phyloP scores from a whole-genome alignment of 2,329 filamentous ascomycete species.

The Aspergillus intermedius region DNA sequence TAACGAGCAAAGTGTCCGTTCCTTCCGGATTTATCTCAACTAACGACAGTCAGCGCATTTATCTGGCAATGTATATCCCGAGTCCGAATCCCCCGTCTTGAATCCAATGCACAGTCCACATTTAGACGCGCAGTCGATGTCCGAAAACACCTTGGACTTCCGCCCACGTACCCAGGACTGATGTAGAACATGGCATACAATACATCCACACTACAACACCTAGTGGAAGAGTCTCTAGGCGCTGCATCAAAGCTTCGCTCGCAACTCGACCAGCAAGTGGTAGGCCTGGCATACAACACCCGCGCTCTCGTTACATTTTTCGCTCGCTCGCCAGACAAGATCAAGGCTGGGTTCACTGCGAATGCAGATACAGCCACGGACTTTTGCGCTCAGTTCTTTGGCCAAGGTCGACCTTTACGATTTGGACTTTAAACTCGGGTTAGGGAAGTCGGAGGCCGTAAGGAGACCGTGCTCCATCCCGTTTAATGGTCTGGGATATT shows the following conservation, averaged over 20 bases:
- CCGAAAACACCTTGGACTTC: slow-evolving; percentile 37
- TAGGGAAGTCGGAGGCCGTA: slow-evolving; percentile 45
- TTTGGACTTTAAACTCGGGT: slow-evolving; percentile 39
- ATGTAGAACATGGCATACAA: slow-evolving; percentile 44
- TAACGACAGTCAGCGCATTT: slow-evolving; percentile 48
- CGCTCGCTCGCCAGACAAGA: slow-evolving; percentile 26
- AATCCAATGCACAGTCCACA: slow-evolving; percentile 14
- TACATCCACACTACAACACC: slow-evolving; percentile 19
- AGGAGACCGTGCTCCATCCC: too few relatives aligned
- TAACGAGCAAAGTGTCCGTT: slow-evolving; percentile 8
- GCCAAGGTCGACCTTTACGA: slow-evolving; percentile 41
- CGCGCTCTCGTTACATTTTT: slow-evolving; percentile 39
- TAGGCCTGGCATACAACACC: slow-evolving; percentile 25
- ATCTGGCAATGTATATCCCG: slow-evolving; percentile 44
- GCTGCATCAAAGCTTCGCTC: slow-evolving; percentile 35
- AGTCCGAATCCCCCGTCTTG: slow-evolving; percentile 35
- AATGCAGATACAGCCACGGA: slow-evolving; percentile 35
- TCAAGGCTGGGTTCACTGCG: slow-evolving; percentile 13
- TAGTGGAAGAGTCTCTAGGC: slow-evolving; percentile 27
- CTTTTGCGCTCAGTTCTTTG: slow-evolving; percentile 52
- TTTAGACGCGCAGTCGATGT: slow-evolving; percentile 47
- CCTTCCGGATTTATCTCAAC: slow-evolving; percentile 42
- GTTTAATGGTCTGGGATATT: too few relatives aligned
- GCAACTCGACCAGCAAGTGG: slow-evolving; percentile 26
- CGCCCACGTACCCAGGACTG: slow-evolving; percentile 43